Base-by-base conservation (phyloP, 2,329 filamentous ascomycete species). In the Apiospora marii region DNA sequence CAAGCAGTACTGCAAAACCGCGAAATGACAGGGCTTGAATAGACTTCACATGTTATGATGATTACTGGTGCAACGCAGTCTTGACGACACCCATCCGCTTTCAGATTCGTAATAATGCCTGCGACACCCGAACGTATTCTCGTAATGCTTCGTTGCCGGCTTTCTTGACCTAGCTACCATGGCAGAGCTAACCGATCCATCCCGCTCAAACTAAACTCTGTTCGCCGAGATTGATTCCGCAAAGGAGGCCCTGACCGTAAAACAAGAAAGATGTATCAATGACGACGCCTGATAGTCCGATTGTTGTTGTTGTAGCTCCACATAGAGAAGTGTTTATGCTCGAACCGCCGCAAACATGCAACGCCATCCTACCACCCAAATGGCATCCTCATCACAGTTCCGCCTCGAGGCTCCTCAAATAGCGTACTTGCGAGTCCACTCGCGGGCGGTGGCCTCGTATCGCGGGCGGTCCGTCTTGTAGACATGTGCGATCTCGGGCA, bases 391-490 rank as follows among this genome's bases (percentile, higher is more conserved):
- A 5, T 24, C 58, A 41, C 30, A 19, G 19, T 64, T 64, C 58
- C 34, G 10, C 16, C 19, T 24, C 67, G 16, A 58, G 64, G 74
- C 43, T 49, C 70, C 74, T 79, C 89, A 98, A 85, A 98, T 96
- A 82, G 96, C 96, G 84, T 98, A 98, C 90, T 99, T 99, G 85
- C 96, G 92, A 80, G 96, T 99, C 96, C 96, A 99, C 87, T 99
- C 96, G 79, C 96, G 90, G 74, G 96, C 96, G 73, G 95, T 98
- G 77, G 94, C 94, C 87, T 99, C 96, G 85, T 99, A 99, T 84
- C 95, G 91, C 80, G 94, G 91, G 79, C 95, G 93, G 85, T 99
- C 96, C 77, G 96, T 98, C 92, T 99, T 99, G 93, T 99, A 99
- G 83, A 98, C 95, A 83, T 99, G 96, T 80, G 96, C 96, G 81